Evolutionary conservation across 768 basidiomycete species (phyloP).

Genomic region (Udeniomyces megalosporus): DNA sequence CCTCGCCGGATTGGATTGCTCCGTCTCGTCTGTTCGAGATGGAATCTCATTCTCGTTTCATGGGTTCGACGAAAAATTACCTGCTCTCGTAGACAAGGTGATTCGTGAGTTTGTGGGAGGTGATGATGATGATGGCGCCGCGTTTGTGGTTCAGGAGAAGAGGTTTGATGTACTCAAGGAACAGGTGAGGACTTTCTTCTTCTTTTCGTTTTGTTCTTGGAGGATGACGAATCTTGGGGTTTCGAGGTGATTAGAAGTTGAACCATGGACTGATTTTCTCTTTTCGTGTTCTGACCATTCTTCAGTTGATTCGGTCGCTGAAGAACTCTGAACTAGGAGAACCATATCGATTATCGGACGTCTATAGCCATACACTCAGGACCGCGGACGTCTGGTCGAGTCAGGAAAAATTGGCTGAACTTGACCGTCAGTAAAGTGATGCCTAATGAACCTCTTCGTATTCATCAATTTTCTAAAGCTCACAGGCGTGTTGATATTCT

Average conservation of each 20-base stretch:
- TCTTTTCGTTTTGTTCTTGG: no score
- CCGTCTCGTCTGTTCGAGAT: constrained; percentile 36
- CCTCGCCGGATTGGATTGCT: constrained; percentile 41
- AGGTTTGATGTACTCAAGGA: constrained; percentile 70
- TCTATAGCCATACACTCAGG: constrained; percentile 45
- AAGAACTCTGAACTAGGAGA: constrained; percentile 76
- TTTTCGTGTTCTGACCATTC: not conserved
- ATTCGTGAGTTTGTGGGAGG: constrained; percentile 45
- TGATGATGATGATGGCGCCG: no score
- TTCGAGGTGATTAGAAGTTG: not conserved
- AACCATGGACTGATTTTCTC: not conserved
- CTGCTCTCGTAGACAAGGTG: constrained; percentile 54
- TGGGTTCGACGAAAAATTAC: constrained; percentile 84
- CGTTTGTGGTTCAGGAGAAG: constrained; percentile 49
- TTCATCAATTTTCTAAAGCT: no score
- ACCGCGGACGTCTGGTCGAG: constrained; percentile 52
- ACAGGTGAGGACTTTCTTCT: constrained; percentile 39
- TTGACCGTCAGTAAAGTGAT: constrained; percentile 36
- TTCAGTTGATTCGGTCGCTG: constrained; percentile 56
- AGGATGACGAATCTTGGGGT: no score
- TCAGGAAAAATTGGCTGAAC: constrained; percentile 57
- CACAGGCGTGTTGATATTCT: no score
- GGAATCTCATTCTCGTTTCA: constrained; percentile 51
- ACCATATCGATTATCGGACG: constrained; percentile 62
- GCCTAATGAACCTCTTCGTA: no score